A percentile compares a stretch with the other conserved stretches of the same genome.
phyloP scores from a whole-genome alignment of 495 filamentous ascomycete genomes.

The Penicillium argentinense region DNA sequence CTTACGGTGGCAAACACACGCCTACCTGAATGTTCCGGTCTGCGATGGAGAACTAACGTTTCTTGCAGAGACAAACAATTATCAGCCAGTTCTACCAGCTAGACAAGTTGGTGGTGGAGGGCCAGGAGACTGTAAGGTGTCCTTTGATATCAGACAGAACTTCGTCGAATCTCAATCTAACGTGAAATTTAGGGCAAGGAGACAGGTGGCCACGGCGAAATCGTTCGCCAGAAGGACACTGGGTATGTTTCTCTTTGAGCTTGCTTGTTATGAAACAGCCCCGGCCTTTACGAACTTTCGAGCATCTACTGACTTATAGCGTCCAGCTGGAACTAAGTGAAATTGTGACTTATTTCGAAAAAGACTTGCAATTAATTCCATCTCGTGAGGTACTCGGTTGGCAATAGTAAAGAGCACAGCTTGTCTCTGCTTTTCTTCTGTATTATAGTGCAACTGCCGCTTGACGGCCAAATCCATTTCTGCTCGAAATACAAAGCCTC shows the following conservation, averaged over 20 bases:
- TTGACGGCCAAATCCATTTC: conserved; percentile 12
- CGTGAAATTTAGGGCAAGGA: conserved; percentile 65
- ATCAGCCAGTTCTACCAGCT: conserved; percentile 94
- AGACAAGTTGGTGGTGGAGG: conserved; percentile 91
- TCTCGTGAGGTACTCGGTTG: conserved; percentile 8
- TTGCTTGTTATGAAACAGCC: too few relatives aligned
- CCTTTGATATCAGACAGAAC: not conserved
- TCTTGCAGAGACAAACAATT: conserved; percentile 80
- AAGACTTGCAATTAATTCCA: conserved; percentile 7
- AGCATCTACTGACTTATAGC: too few relatives aligned
- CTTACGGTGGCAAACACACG: not conserved
- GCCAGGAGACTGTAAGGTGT: conserved; percentile 61
- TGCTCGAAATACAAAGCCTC: conserved; percentile 12
- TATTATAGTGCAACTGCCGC: conserved; percentile 26
- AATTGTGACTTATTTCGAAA: conserved; percentile 1
- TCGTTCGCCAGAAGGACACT: conserved; percentile 78
- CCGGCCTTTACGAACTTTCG: too few relatives aligned
- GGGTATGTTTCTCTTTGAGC: conserved; percentile 63
- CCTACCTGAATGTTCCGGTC: not conserved
- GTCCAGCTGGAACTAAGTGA: conserved; percentile 48
- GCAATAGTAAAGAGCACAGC: conserved; percentile 3
- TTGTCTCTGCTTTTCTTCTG: conserved; percentile 20
- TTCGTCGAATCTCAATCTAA: conserved; percentile 1
- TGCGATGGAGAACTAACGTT: conserved; percentile 20
- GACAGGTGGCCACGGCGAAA: conserved; percentile 63